Base-by-base conservation (phyloP, 345 rosid genomes). In the Gossypium longicalyx region DNA sequence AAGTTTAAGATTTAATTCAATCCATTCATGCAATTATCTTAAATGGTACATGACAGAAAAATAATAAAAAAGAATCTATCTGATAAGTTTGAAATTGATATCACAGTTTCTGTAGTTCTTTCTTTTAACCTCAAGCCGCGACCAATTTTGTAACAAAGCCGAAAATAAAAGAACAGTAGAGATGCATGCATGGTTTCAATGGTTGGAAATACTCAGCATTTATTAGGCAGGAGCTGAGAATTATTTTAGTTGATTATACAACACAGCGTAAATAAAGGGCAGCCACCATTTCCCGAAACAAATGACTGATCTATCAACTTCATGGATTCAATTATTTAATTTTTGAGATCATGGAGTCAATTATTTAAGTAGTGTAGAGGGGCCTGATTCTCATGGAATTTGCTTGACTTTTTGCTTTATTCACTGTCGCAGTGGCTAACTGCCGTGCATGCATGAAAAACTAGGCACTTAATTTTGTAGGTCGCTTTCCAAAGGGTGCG, bases 401-500 rank as follows among this genome's bases (percentile, higher is more conserved):
- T 53, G 45, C 48, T 70, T 70, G n/a, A 19, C 45, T 70, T 70
- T 29, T 52, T 43, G 34, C 16, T 17, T n/a, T 69, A 1, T 9
- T 71, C 64, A 47, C 1, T 38, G 61, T 73, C 68, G 60, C 29
- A 59, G 5, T 61, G 9, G 62, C 47, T n/a, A 59, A 67, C 11
- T 22, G 41, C 57, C 38, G 72, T 48, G 44, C 72, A 51, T 49
- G 71, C 41, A 41, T 79, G 79, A 58, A 41, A 49, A 61, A 22
- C 17, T 48, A 38, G 66, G 47, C 23, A 47, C 51, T 17, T 6
- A 61, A 20, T 57, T 15, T 15, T 57, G 29, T 12, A 34, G 65
- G 75, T 80, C 80, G 22, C 74, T 70, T 74, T 63, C 78, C n/a
- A 70, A 70, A 74, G 43, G 44, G 69, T 8, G 38, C 47, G 58